Base-by-base conservation (phyloP, 2,329 filamentous ascomycete species). In the Neonectria hederae region DNA sequence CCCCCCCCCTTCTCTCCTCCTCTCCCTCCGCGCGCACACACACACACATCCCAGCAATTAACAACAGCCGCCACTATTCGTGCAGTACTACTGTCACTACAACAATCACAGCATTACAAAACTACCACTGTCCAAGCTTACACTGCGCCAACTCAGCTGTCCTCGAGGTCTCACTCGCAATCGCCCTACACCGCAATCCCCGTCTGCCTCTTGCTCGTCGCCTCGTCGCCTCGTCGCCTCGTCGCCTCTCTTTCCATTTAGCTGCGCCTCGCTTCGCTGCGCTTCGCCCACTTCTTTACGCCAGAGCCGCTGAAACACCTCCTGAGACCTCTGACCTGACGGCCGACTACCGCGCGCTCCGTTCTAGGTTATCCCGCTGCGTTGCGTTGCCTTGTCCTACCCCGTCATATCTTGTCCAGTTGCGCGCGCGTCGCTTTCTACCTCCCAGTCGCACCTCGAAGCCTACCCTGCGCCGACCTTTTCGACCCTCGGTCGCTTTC, bases 11-110 rank as follows among this genome's bases (percentile, higher is more conserved):
- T 22, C 55, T 54, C 54, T 62, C 52, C 62, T 46, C 56, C 59
- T 64, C 62, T 61, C 48, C 32, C 30, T 32, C 56, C 65, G 70
- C 69, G 65, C 68, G 61, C 70, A 63, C 28, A 32, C 65, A 71
- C 69, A 67, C 68, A 63, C 70, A 63, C 28, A 32, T 19, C 10
- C 26, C 26, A 49, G 46, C 46, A 30, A 49, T 69, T 67, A 69
- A 51, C 11, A 58, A 61, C 52, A 59, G 54, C 46, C 62, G 54
- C 49, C 59, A 52, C 54, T 52, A 54, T 42, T 42, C 38, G 38
- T 42, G 21, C 38, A 21, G n/a, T 42, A 52, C 65, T 56, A 40
- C 43, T 42, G 43, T 62, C 54, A 40, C 43, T 48, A 60, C 65
- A 35, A 63, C 53, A 48, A 58, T 49, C 30, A 58, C 63, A 63